Conservation (phyloP, 192 early-diverging fungal species). For the Podila minutissima region DNA sequence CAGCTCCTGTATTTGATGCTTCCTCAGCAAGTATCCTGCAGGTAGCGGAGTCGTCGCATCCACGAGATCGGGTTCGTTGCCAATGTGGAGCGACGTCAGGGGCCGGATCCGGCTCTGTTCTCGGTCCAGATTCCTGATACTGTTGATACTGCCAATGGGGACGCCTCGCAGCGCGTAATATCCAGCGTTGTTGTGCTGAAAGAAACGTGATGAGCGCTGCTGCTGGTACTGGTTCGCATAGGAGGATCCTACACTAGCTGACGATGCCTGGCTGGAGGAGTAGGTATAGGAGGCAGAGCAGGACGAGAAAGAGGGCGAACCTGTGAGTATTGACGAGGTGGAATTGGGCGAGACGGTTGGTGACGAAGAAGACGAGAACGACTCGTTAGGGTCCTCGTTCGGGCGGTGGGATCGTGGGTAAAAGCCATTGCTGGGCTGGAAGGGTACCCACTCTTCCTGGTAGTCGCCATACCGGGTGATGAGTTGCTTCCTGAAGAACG, state of each 20-base stretch:
- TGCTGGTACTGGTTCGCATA: neutral
- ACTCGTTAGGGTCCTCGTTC: neutral
- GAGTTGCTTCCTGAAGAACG: constrained; percentile 18
- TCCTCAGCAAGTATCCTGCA: constrained; percentile 16
- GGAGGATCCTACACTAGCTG: neutral
- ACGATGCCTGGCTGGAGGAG: neutral
- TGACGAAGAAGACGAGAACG: constrained; percentile 7
- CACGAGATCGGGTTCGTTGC: constrained; percentile 5
- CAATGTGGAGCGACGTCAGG: constrained; percentile 13
- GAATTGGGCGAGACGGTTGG: constrained; percentile 1
- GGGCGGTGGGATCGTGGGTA: no score
- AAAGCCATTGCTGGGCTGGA: neutral
- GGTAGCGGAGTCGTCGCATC: constrained; percentile 12
- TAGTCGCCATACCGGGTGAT: neutral
- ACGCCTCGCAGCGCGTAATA: constrained; percentile 4
- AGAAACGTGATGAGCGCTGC: neutral
- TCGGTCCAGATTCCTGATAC: constrained; percentile 30
- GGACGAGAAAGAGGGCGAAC: neutral
- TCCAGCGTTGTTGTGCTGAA: neutral
- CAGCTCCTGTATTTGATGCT: constrained; percentile 10
- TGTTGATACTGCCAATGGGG: constrained; percentile 30
- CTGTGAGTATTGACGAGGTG: neutral
- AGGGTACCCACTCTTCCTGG: neutral
- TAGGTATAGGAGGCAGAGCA: neutral
- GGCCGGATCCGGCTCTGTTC: constrained; percentile 20